Base-by-base conservation (phyloP, 2,329 filamentous ascomycete species). In the Phyllosticta citribraziliensis region DNA sequence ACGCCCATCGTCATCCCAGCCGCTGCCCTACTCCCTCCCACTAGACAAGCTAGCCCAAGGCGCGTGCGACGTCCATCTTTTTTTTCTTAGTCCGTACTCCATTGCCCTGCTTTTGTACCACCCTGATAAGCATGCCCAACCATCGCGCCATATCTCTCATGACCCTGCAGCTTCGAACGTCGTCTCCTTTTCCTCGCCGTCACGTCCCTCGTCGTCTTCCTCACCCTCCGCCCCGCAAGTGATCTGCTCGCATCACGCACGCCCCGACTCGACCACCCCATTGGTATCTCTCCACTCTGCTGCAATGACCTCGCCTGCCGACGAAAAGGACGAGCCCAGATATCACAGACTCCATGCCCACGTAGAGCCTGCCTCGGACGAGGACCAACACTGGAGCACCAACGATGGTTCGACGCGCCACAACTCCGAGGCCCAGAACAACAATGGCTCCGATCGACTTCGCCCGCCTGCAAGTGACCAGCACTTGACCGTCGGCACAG, bases 321-420 rank as follows among this genome's bases (percentile, higher is more conserved):
- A 75, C 52, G 72, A 75, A 58, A 68, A 71, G 60, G 66, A 69
- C 5, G 73, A 75, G 65, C 71, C 71, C 19, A 71, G 67, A 4
- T 75, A 73, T 63, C 66, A 70, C 19, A 40, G 33, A 40, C 33
- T 40, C 10, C 67, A 70, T 54, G 70, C 63, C 62, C 65, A 65
- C 25, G 60, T 64, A 59, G 62, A 63, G n/a, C 65, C 65, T n/a
- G 68, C 72, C 55, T 74, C 71, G 2, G 73, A 75, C 54, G 74
- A 75, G 52, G 65, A 66, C 70, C 72, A 33, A 75, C 73, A 22
- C 2, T 70, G 69, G 33, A 66, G 22, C 2, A 22, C 74, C n/a
- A 73, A 68, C 51, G 73, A 75, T 14, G 71, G 71, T 11, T 64
- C 64, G 27, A 69, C 67, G 62, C 66, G 67, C n/a, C 68, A 70